phyloP scores from a whole-genome alignment of 148 eudicot genomes.

The Dysphania ambrosioides region DNA sequence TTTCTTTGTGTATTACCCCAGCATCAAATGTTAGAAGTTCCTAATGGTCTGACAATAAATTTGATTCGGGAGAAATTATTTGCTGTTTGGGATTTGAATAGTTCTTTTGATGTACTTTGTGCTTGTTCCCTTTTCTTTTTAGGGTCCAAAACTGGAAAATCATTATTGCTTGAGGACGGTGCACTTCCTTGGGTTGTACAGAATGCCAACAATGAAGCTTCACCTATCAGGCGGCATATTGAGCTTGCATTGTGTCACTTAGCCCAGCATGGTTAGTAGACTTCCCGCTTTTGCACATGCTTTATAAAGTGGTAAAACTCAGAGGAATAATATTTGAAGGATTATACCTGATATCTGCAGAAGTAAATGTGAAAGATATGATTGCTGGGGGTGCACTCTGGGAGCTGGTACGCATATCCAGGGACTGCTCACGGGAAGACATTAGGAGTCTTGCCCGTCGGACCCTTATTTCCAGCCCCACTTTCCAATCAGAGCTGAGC shows the following conservation, averaged over 20 bases:
- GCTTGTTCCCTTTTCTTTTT: neutral
- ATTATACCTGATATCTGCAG: conserved; percentile 35
- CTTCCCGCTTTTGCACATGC: neutral
- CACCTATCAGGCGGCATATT: conserved; percentile 89
- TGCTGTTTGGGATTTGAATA: neutral
- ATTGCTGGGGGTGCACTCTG: conserved; percentile 97
- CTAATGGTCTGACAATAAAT: neutral
- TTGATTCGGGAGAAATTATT: conserved; percentile 1
- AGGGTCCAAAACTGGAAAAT: conserved; percentile 67
- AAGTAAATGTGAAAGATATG: conserved; percentile 85
- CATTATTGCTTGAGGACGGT: conserved; percentile 87
- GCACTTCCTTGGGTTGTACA: conserved; percentile 96
- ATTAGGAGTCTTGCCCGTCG: conserved; percentile 79
- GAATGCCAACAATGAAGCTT: conserved; percentile 92
- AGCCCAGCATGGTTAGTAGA: conserved; percentile 99
- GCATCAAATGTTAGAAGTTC: neutral
- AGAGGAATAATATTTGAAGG: neutral
- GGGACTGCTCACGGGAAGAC: conserved; percentile 96
- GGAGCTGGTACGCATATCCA: conserved; percentile 95
- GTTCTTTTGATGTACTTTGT: neutral
- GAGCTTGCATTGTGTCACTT: conserved; percentile 98
- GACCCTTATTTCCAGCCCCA: conserved; percentile 72
- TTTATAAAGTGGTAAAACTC: neutral
- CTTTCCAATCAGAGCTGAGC: conserved; percentile 69
- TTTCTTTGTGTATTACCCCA: neutral